Evolutionary conservation across 495 filamentous ascomycete species (phyloP).

Genomic region (Pseudevernia furfuracea): DNA sequence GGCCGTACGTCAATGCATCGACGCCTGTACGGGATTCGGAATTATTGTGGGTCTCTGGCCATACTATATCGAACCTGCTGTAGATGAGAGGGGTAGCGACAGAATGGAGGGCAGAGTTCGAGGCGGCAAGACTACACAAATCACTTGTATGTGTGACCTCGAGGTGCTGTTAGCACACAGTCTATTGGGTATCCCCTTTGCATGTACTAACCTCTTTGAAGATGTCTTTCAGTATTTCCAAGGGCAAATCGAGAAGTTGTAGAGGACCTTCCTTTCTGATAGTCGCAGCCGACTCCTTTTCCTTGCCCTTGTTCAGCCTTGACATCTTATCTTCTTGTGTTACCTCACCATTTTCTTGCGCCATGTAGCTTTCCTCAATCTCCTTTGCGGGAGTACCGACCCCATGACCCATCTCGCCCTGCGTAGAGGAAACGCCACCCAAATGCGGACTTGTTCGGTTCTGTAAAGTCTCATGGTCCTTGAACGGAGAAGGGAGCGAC

Average conservation of each 20-base stretch:
- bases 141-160: slow-evolving; percentile 86
- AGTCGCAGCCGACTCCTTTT: slow-evolving; percentile 31
- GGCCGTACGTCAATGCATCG: slow-evolving; percentile 84
- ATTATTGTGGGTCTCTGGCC: slow-evolving; percentile 65
- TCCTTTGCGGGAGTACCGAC: neutral
- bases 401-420: neutral
- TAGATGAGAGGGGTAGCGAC: slow-evolving; percentile 84
- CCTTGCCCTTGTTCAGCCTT: slow-evolving; percentile 36
- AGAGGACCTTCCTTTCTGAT: slow-evolving; percentile 38
- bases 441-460: slow-evolving; percentile 7
- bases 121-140: slow-evolving; percentile 71
- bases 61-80: slow-evolving; percentile 87
- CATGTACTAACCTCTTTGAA: slow-evolving; percentile 66
- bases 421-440: neutral
- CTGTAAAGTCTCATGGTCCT: slow-evolving; percentile 4
- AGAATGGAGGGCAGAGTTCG: slow-evolving; percentile 74
- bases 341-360: neutral
- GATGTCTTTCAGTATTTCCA: slow-evolving; percentile 82
- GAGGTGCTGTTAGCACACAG: slow-evolving; percentile 19
- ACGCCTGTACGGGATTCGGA: slow-evolving; percentile 66
- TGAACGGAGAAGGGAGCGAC: neutral
- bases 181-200: neutral
- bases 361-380: neutral
- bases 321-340: slow-evolving; percentile 20
- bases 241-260: slow-evolving; percentile 69